These are phyloP conservation scores for Saccharomycopsis sp. DNA, from an alignment of 805 yeast species.

Conservation along the genomic window DNA sequence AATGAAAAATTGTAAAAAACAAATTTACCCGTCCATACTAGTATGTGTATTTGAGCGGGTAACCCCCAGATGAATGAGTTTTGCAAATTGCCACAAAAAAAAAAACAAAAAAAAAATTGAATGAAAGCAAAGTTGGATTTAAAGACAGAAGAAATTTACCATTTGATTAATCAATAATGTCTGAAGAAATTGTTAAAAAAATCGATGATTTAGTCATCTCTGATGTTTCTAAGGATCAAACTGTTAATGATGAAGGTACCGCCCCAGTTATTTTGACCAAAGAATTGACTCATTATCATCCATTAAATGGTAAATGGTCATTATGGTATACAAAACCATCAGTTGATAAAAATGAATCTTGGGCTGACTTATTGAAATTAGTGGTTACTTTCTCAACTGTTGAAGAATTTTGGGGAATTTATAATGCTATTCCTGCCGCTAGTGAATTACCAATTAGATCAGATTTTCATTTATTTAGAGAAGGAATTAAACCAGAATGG, in stretches of 20 bases:
- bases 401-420: conserved; percentile 98
- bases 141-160: neutral
- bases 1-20: too few relatives aligned
- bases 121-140: neutral
- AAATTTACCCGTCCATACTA: too few relatives aligned
- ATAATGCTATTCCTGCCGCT: conserved; percentile 87
- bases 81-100: neutral
- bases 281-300: conserved; percentile 73
- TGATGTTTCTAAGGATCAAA: conserved; percentile 17
- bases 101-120: neutral
- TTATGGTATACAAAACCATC: conserved; percentile 97
- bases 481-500: conserved; percentile 97
- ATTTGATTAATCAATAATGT: conserved; percentile 22
- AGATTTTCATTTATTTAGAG: conserved; percentile 91
- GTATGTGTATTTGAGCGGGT: neutral
- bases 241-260: neutral
- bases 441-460: conserved; percentile 84
- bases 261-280: conserved; percentile 20
- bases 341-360: conserved; percentile 64
- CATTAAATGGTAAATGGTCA: conserved; percentile 86
- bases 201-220: conserved; percentile 35
- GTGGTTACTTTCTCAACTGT: conserved; percentile 89
- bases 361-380: conserved; percentile 89
- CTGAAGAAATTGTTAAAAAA: conserved; percentile 35
- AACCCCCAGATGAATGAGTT: neutral